A percentile compares a stretch with the other conserved stretches of the same genome.
phyloP scores from a whole-genome alignment of 116 monocot genomes.

The Trichopus zeylanicus region DNA sequence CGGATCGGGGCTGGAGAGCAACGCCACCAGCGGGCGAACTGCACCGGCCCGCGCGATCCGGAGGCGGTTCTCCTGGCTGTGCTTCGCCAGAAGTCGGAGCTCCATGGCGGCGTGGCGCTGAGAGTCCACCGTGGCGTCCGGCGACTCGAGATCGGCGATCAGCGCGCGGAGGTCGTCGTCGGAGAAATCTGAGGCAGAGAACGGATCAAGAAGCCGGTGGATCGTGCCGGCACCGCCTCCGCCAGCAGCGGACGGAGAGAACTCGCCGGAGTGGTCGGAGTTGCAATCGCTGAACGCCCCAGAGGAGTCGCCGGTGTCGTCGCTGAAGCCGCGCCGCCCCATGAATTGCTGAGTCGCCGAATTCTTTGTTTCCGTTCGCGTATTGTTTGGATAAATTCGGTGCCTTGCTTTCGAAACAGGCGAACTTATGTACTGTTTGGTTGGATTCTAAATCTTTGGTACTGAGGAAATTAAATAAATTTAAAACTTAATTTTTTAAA shows the following conservation, averaged over 20 bases:
- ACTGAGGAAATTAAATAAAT: too few relatives aligned
- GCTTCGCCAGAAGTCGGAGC: conserved; percentile 39
- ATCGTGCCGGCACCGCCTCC: not conserved
- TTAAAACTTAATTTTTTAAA: too few relatives aligned
- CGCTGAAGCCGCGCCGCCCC: conserved; percentile 15
- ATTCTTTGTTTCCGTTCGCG: conserved; percentile 3
- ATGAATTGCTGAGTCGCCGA: conserved; percentile 1
- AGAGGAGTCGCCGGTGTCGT: conserved; percentile 7
- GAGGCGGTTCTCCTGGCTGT: conserved; percentile 26
- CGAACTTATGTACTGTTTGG: too few relatives aligned
- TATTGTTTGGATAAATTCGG: too few relatives aligned
- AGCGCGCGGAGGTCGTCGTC: conserved; percentile 20
- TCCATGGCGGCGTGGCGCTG: conserved; percentile 25
- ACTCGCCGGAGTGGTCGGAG: conserved; percentile 30
- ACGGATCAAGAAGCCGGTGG: conserved; percentile 6
- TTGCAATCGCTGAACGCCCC: conserved; percentile 28
- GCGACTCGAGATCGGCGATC: conserved; percentile 22
- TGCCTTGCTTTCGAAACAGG: too few relatives aligned
- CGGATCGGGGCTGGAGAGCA: conserved; percentile 21
- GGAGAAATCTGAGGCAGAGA: conserved; percentile 9
- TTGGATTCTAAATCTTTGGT: too few relatives aligned
- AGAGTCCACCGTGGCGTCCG: conserved; percentile 15
- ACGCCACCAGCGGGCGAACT: conserved; percentile 17
- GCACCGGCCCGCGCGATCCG: conserved; percentile 25
- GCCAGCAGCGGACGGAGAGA: not conserved